Conservation (phyloP, 1,284 basidiomycete genomes). For the Farysia itapuensis region DNA sequence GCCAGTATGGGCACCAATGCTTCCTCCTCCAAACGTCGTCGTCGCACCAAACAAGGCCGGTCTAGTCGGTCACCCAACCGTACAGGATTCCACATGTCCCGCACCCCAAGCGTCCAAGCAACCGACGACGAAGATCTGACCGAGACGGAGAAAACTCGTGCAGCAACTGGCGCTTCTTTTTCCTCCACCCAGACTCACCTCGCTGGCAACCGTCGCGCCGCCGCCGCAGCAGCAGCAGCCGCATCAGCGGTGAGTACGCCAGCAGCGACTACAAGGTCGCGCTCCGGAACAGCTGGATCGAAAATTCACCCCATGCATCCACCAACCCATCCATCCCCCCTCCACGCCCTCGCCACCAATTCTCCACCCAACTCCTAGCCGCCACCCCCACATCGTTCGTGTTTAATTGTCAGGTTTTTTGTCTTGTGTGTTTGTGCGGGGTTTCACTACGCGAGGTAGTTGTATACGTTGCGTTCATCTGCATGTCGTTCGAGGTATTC, state of each 20-base stretch:
- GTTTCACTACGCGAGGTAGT: constrained; percentile 46
- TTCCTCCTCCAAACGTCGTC: constrained; percentile 36
- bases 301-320: constrained; percentile 34
- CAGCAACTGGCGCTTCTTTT: background rate
- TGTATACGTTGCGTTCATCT: constrained; percentile 42
- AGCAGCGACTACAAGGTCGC: too few species aligned
- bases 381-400: too few species aligned
- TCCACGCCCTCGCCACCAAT: too few species aligned
- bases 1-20: constrained; percentile 40
- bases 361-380: too few species aligned
- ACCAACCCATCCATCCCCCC: constrained; percentile 2
- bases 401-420: too few species aligned
- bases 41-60: constrained; percentile 13
- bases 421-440: background rate
- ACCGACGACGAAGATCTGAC: constrained; percentile 30
- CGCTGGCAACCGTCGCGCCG: too few species aligned
- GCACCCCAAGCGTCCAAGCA: constrained; percentile 15
- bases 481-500: constrained; percentile 51
- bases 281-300: too few species aligned
- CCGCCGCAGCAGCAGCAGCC: too few species aligned
- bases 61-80: constrained; percentile 1
- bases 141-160: constrained; percentile 24
- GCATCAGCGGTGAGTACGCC: too few species aligned
- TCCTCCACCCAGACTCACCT: too few species aligned
- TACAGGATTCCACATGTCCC: constrained; percentile 24